Base-by-base conservation (phyloP, 2,329 filamentous ascomycete genomes). In the Nakataea oryzae region DNA sequence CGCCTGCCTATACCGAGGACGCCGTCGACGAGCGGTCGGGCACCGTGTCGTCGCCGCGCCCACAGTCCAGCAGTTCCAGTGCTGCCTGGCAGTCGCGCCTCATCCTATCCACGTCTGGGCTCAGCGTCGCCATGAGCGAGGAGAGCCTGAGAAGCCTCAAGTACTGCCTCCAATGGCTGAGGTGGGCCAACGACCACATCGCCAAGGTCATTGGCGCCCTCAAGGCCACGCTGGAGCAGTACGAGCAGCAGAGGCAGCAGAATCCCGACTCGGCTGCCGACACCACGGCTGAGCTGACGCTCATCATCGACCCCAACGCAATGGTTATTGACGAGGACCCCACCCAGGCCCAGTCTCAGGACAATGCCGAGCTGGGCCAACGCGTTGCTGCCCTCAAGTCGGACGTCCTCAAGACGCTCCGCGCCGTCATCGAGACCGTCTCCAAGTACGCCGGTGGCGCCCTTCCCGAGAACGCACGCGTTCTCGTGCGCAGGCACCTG, bases 371-470 rank as follows among this genome's bases (percentile, higher is more conserved):
- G 64, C 75, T 86, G 24, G 80, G 79, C 4, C 82, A 85, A 58
- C 81, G 82, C 62, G 90, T 97, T 58, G 85, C 87, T 14, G 80
- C 78, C 1, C 78, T 91, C 57, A 86, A 86, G 68, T 78, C 79
- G 6, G 89, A 93, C 63, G 84, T 95, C 2, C 83, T 96, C 65
- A 87, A 88, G 67, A 89, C 87, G 0, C 80, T 97, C 14, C 90
- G 93, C 67, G 86, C 87, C 61, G 90, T 93, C 32, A 90, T 96
- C 54, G 86, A 90, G 65, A 88, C 89, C 7, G 91, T 99, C 0
- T 96, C 90, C 62, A 91, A 88, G 67, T 96, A 96, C 68, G 90
- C 93, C 0, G 93, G 93, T n/a, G 91, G 91, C 54, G 91, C 93
- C 0, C 78, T 99, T 2, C 93, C 95, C 0, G 90, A 95, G 62